Conservation (phyloP, 805 yeast genomes). For the Wickerhamomyces bisporus region DNA sequence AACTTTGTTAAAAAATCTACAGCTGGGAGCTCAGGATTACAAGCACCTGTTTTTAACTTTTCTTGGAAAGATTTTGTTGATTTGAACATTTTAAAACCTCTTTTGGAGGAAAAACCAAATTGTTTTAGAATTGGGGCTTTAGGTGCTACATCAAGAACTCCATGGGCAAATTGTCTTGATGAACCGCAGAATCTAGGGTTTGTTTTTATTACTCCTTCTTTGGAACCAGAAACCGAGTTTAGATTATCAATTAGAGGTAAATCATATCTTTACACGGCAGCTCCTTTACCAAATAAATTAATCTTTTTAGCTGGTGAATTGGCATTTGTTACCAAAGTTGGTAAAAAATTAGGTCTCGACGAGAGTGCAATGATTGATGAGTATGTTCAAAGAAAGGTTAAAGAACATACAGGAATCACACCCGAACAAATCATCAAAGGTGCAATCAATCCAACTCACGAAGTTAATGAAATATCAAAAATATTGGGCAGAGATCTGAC, state of each 20-base stretch:
- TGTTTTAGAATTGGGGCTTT: constrained; percentile 41
- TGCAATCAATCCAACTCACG: constrained; percentile 25
- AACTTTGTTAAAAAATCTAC: constrained; percentile 24
- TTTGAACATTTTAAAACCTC: constrained; percentile 35
- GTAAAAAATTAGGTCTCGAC: constrained; percentile 26
- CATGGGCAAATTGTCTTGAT: constrained; percentile 37
- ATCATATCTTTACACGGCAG: constrained; percentile 38
- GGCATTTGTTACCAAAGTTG: constrained; percentile 33
- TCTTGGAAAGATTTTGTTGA: constrained; percentile 57
- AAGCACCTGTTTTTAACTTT: constrained; percentile 34
- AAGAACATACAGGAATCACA: constrained; percentile 13
- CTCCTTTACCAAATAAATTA: constrained; percentile 39
- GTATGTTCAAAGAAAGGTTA: constrained; percentile 28
- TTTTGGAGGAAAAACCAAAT: constrained; percentile 34
- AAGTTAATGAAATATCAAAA: constrained; percentile 23
- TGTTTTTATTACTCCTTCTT: constrained; percentile 23
- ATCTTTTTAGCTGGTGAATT: constrained; percentile 38
- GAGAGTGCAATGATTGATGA: constrained; percentile 31
- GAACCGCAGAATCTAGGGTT: constrained; percentile 26
- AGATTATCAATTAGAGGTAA: constrained; percentile 35
- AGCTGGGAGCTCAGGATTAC: constrained; percentile 18
- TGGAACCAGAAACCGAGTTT: constrained; percentile 31
- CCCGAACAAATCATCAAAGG: constrained; percentile 26
- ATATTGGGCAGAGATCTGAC: constrained; percentile 26
- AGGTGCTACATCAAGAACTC: constrained; percentile 35